A percentile compares a stretch with the other conserved stretches of the same genome.
Evolutionary conservation across 805 yeast genomes (phyloP).

Genomic region (Candida insectorum): DNA sequence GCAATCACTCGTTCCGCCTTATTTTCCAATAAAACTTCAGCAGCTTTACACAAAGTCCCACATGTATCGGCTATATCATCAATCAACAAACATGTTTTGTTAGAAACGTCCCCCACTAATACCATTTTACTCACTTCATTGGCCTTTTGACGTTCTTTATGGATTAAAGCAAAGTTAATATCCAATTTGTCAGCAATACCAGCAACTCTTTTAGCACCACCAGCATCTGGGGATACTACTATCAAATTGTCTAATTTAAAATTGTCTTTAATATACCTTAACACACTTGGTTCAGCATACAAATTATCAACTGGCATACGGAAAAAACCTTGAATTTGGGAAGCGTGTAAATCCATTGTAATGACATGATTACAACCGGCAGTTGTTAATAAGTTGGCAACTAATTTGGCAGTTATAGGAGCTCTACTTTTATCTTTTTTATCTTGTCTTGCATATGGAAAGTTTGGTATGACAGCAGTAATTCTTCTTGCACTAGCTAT

Average conservation of each 20-base stretch:
- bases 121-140: constrained; percentile 85
- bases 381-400: constrained; percentile 78
- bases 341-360: constrained; percentile 86
- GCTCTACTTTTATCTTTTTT: constrained; percentile 83
- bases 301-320: constrained; percentile 80
- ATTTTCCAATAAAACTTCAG: constrained; percentile 66
- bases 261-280: constrained; percentile 66
- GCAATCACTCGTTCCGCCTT: constrained; percentile 74
- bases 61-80: constrained; percentile 93
- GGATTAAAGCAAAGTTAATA: constrained; percentile 78
- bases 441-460: constrained; percentile 88
- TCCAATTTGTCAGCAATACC: constrained; percentile 77
- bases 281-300: constrained; percentile 81
- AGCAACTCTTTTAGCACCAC: constrained; percentile 90
- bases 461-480: constrained; percentile 79
- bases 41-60: constrained; percentile 81
- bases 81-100: constrained; percentile 71
- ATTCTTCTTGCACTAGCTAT: constrained; percentile 81
- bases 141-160: constrained; percentile 79
- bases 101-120: constrained; percentile 78
- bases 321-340: constrained; percentile 84
- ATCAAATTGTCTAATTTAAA: constrained; percentile 60
- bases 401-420: constrained; percentile 79
- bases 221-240: constrained; percentile 83
- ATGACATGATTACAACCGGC: constrained; percentile 87